Percentiles rank a stretch among this genome's conserved stretches.
Conservation (phyloP, 2,329 filamentous ascomycete species). For the Epichloe glyceriae region DNA sequence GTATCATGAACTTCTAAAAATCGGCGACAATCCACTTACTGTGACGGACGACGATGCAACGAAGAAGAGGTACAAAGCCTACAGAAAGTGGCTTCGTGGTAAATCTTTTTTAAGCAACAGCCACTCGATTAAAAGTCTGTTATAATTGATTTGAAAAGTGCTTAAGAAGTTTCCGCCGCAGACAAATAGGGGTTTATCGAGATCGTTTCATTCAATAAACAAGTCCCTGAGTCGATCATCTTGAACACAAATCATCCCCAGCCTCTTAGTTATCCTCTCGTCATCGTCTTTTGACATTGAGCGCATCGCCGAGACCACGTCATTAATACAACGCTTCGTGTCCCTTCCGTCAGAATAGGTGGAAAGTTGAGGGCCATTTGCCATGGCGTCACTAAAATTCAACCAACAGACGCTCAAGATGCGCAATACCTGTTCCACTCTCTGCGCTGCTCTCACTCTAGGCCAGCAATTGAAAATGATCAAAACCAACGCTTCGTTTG, state of each 20-base stretch:
- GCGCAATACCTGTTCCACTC: conserved; percentile 51
- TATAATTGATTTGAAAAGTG: not conserved
- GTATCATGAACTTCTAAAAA: conserved; percentile 64
- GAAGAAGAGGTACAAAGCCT: conserved; percentile 95
- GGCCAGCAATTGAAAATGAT: conserved; percentile 57
- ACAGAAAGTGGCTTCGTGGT: conserved; percentile 84
- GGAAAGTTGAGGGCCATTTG: not conserved
- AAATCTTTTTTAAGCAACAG: conserved; percentile 96
- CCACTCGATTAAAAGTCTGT: conserved; percentile 37
- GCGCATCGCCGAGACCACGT: not conserved
- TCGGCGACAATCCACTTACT: conserved; percentile 72
- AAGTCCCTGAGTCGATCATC: not conserved
- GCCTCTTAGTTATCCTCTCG: not conserved
- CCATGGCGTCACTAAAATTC: conserved; percentile 30
- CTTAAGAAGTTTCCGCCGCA: not conserved
- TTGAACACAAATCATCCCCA: not conserved
- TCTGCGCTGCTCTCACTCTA: conserved; percentile 39
- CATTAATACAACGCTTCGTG: not conserved
- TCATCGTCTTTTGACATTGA: not conserved
- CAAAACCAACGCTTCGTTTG: conserved; percentile 39
- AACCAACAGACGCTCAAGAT: conserved; percentile 51
- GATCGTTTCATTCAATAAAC: not conserved
- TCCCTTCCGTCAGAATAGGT: not conserved
- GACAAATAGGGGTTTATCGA: not conserved
- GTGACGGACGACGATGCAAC: conserved; percentile 74